phyloP scores from a whole-genome alignment of 495 filamentous ascomycete species.

The Hypoxylon perforatum region DNA sequence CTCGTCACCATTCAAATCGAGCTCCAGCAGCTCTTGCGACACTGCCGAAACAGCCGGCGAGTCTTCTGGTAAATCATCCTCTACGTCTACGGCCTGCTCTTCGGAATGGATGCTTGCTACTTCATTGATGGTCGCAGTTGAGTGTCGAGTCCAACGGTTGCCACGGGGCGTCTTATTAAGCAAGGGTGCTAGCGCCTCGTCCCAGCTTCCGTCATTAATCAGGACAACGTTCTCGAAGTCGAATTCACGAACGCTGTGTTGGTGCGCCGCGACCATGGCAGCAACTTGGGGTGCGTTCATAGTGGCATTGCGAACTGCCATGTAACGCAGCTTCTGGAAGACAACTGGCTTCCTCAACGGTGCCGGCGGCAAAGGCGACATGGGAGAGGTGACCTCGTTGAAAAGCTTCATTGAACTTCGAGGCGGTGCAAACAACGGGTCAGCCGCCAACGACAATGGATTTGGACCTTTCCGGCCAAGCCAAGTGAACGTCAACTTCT shows the following conservation, averaged over 20 bases:
- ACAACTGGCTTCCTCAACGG: constrained; percentile 60
- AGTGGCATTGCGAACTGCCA: constrained; percentile 73
- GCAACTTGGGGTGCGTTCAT: constrained; percentile 75
- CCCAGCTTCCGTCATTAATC: constrained; percentile 72
- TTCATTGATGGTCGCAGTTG: constrained; percentile 45
- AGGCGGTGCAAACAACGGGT: constrained; percentile 68
- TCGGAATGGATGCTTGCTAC: constrained; percentile 26
- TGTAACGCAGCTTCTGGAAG: constrained; percentile 68
- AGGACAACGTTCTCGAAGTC: constrained; percentile 76
- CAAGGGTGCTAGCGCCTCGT: constrained; percentile 76
- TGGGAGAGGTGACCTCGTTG: constrained; percentile 64
- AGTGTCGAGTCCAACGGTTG: constrained; percentile 56
- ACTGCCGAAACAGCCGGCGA: constrained; percentile 58
- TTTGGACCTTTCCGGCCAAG: constrained; percentile 72
- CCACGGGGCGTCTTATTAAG: constrained; percentile 49
- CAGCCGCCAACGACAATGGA: constrained; percentile 72
- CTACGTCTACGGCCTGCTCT: constrained; percentile 28
- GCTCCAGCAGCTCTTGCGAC: constrained; percentile 53
- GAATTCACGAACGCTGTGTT: constrained; percentile 72
- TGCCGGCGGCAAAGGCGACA: constrained; percentile 59
- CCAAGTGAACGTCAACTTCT: constrained; percentile 77
- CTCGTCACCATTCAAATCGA: constrained; percentile 52
- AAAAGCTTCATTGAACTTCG: constrained; percentile 61
- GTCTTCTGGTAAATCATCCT: constrained; percentile 45
- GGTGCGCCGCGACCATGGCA: constrained; percentile 69